Evolutionary conservation across 495 filamentous ascomycete genomes (phyloP).

Genomic region (Penicillium goetzii): DNA sequence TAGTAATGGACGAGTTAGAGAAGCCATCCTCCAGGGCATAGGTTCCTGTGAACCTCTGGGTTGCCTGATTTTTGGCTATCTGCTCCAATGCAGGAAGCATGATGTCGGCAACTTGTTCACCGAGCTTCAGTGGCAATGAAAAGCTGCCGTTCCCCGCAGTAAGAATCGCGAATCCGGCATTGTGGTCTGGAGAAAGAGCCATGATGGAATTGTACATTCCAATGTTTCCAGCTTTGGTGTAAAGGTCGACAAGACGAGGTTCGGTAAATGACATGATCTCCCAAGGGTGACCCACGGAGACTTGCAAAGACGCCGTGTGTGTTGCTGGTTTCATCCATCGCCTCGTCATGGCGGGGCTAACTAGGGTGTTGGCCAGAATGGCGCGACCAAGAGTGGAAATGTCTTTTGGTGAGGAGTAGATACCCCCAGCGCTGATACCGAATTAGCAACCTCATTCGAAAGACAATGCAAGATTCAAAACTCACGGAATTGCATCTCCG

Average conservation of each 20-base stretch:
- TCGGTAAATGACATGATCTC: slow-evolving; percentile 44
- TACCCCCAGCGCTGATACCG: slow-evolving; percentile 48
- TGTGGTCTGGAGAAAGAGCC: slow-evolving; percentile 54
- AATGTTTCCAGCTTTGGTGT: slow-evolving; percentile 57
- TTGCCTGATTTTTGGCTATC: slow-evolving; percentile 45
- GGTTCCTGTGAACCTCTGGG: slow-evolving; percentile 37
- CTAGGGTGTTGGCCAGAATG: slow-evolving; percentile 53
- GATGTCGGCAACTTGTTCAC: slow-evolving; percentile 36
- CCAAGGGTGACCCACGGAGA: slow-evolving; percentile 59
- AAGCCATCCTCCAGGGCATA: slow-evolving; percentile 30
- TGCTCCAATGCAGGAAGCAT: slow-evolving; percentile 49
- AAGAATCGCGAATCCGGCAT: slow-evolving; percentile 54
- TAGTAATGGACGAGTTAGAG: slow-evolving; percentile 45
- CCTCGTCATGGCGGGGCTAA: slow-evolving; percentile 49
- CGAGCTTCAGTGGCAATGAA: slow-evolving; percentile 21
- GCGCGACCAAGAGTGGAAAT: slow-evolving; percentile 54
- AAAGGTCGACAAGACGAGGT: slow-evolving; percentile 47
- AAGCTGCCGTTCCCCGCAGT: slow-evolving; percentile 37
- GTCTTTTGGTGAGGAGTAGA: slow-evolving; percentile 58
- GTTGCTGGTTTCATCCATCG: slow-evolving; percentile 59
- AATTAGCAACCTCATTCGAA: slow-evolving; percentile 15
- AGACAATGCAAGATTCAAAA: background rate
- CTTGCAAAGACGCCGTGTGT: slow-evolving; percentile 49
- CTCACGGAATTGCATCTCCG: slow-evolving; percentile 49
- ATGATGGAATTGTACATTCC: slow-evolving; percentile 48